Conservation (phyloP, 2,329 filamentous ascomycete genomes). For the Sordariomycetes sp. region DNA sequence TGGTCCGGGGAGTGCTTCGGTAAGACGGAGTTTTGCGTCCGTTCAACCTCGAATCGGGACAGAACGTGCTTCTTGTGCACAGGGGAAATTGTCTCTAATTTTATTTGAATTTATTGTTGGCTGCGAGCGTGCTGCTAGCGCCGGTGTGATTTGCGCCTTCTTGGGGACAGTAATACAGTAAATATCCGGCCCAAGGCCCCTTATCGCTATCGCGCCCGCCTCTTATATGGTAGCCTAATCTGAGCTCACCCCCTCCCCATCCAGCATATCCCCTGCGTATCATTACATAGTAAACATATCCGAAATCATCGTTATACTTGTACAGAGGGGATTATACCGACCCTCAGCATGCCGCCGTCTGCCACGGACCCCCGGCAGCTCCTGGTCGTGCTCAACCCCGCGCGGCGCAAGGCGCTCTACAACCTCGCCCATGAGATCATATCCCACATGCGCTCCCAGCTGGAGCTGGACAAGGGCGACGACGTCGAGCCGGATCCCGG, state of each 20-base stretch:
- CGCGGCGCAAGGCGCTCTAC: slow-evolving; percentile 35
- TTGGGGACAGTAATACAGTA: too few relatives aligned
- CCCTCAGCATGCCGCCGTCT: slow-evolving; percentile 33
- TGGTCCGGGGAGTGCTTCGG: too few relatives aligned
- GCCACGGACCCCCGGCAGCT: slow-evolving; percentile 40
- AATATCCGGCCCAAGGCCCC: neutral
- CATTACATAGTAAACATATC: neutral
- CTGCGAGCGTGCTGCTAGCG: too few relatives aligned
- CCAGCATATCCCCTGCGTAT: neutral
- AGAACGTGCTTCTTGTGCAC: too few relatives aligned
- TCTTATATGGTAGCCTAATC: neutral
- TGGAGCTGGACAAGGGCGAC: slow-evolving; percentile 24
- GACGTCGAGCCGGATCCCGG: slow-evolving; percentile 6
- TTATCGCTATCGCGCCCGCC: neutral
- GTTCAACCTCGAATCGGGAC: too few relatives aligned
- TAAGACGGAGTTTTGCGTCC: too few relatives aligned
- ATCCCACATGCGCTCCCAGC: slow-evolving; percentile 37
- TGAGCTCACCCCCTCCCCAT: neutral
- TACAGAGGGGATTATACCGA: neutral
- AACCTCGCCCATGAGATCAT: slow-evolving; percentile 36
- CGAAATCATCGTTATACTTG: neutral
- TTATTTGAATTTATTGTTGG: too few relatives aligned
- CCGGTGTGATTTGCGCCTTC: too few relatives aligned
- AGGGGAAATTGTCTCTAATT: too few relatives aligned
- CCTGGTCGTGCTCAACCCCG: slow-evolving; percentile 38